Conservation (phyloP, 1,139 yeast genomes). For the Kluyveromyces marxianus region DNA sequence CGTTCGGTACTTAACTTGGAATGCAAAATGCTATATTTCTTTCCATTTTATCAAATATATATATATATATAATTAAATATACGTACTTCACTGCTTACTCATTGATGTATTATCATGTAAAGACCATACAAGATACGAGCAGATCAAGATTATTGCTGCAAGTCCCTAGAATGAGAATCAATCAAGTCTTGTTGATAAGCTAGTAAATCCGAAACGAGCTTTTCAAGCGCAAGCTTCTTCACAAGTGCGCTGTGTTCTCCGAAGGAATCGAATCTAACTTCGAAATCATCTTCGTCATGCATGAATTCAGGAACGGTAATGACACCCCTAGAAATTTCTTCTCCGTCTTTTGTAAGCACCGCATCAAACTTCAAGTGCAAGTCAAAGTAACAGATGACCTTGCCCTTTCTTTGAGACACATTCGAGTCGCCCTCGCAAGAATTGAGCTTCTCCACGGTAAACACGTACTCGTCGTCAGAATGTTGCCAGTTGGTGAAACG, state of each 20-base stretch:
- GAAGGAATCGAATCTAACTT: slow-evolving; percentile 41
- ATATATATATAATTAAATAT: no score
- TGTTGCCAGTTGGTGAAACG: slow-evolving; percentile 36
- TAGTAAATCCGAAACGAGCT: slow-evolving; percentile 40
- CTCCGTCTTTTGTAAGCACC: slow-evolving; percentile 27
- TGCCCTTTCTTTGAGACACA: slow-evolving; percentile 76
- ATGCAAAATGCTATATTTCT: no score
- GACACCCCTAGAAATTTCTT: slow-evolving; percentile 34
- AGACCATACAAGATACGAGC: no score
- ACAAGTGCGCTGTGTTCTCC: slow-evolving; percentile 36
- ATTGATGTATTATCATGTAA: no score
- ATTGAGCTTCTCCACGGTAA: slow-evolving; percentile 32
- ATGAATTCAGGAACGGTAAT: slow-evolving; percentile 57
- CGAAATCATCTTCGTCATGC: slow-evolving; percentile 66
- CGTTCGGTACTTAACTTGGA: no score
- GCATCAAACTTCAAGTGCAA: slow-evolving; percentile 46
- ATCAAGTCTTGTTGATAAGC: slow-evolving; percentile 58
- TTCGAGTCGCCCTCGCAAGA: slow-evolving; percentile 67
- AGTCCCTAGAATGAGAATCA: slow-evolving; percentile 50
- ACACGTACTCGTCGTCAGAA: slow-evolving; percentile 33
- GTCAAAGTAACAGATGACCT: slow-evolving; percentile 68
- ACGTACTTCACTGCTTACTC: no score
- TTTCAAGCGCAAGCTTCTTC: slow-evolving; percentile 44
- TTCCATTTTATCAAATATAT: no score
- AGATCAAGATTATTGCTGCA: slow-evolving; percentile 35